Conservation (phyloP, 805 yeast genomes). For the Ogataea angusta region DNA sequence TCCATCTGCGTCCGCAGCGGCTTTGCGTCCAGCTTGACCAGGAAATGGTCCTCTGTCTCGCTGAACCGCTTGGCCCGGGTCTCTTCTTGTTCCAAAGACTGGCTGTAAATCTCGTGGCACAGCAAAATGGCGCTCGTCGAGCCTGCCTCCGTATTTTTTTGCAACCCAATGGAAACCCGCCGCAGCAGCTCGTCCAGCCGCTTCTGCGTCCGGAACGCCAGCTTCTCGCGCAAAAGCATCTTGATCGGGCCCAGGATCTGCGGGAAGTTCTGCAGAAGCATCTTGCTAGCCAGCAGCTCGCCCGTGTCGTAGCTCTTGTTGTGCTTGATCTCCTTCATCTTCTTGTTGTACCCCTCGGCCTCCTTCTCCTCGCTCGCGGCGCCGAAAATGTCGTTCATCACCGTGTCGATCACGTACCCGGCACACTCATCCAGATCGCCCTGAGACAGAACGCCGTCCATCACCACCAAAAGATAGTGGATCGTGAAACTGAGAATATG, state of each 20-base stretch:
- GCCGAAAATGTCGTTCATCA: slow-evolving; percentile 94
- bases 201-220: slow-evolving; percentile 64
- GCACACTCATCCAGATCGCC: slow-evolving; percentile 76
- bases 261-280: slow-evolving; percentile 55
- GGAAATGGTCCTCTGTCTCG: slow-evolving; percentile 52
- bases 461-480: slow-evolving; percentile 63
- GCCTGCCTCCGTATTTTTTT: slow-evolving; percentile 60
- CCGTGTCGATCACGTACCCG: slow-evolving; percentile 55
- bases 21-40: slow-evolving; percentile 68
- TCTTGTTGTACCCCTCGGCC: slow-evolving; percentile 82
- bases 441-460: slow-evolving; percentile 41
- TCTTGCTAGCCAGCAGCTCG: slow-evolving; percentile 66
- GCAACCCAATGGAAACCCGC: slow-evolving; percentile 75
- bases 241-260: slow-evolving; percentile 67
- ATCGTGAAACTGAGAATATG: slow-evolving; percentile 89
- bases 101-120: slow-evolving; percentile 68
- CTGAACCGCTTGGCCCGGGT: slow-evolving; percentile 16
- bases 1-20: slow-evolving; percentile 52
- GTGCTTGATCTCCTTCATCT: slow-evolving; percentile 86
- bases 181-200: slow-evolving; percentile 77
- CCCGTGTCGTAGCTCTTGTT: slow-evolving; percentile 87
- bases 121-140: slow-evolving; percentile 59
- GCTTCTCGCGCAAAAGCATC: slow-evolving; percentile 56
- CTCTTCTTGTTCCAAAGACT: slow-evolving; percentile 37
- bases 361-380: slow-evolving; percentile 92